These are phyloP conservation scores for Pisolithus albus DNA, from an alignment of 768 basidiomycete species.

Conservation along the genomic window DNA sequence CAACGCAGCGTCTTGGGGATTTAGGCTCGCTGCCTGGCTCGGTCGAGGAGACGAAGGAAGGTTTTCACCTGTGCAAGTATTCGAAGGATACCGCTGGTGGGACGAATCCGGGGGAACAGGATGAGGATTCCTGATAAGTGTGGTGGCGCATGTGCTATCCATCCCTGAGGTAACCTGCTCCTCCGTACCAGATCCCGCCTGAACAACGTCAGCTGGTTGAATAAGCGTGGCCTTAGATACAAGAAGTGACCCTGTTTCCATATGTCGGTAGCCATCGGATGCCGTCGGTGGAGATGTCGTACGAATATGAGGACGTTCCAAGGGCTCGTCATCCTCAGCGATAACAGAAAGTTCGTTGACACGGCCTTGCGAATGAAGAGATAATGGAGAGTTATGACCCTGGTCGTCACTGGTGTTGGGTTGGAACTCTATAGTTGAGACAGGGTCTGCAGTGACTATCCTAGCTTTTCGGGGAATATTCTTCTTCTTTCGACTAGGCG, in stretches of 20 bases:
- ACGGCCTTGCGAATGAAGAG: slow-evolving; percentile 18
- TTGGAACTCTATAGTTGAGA: slow-evolving; percentile 25
- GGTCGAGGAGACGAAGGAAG: slow-evolving; percentile 16
- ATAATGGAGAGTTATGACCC: background rate
- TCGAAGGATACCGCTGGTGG: slow-evolving; percentile 3
- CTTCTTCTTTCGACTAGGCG: slow-evolving; percentile 72
- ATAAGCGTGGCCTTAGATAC: background rate
- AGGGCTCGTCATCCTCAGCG: slow-evolving; percentile 60
- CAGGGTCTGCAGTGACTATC: slow-evolving; percentile 31
- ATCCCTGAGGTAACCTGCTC: slow-evolving; percentile 13
- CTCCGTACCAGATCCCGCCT: slow-evolving; percentile 1
- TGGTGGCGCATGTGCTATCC: slow-evolving; percentile 10
- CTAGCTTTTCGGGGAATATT: slow-evolving; percentile 45
- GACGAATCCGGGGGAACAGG: slow-evolving; percentile 37
- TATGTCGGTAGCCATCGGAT: background rate
- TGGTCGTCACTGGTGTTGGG: background rate
- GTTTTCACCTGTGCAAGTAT: slow-evolving; percentile 4
- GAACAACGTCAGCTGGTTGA: background rate
- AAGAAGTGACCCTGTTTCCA: background rate
- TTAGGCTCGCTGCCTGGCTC: background rate
- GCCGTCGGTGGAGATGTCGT: slow-evolving; percentile 1
- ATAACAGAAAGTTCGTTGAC: slow-evolving; percentile 58
- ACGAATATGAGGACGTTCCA: slow-evolving; percentile 30
- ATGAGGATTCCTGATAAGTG: slow-evolving; percentile 33
- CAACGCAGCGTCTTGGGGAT: slow-evolving; percentile 21